Evolutionary conservation across 164 flowering plant species (phyloP), one percentile per base, ranked within the genome.

Genomic region (Macadamia integrifolia): DNA sequence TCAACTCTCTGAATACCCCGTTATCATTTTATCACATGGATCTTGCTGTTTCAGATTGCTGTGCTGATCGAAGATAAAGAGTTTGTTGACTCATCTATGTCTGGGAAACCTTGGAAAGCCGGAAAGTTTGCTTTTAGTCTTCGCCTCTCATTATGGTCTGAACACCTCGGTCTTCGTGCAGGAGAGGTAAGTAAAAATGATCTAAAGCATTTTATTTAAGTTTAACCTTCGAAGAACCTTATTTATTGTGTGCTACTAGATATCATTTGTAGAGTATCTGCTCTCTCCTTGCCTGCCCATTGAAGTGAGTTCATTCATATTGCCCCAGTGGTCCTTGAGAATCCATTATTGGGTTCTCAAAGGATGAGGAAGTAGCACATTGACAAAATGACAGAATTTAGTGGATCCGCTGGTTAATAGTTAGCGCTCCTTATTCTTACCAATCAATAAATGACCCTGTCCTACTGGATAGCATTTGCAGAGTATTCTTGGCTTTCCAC

Each of bases 61-160:
- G 88, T 89, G 28, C 80, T 95, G 14, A 85, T 95, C 75, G 99
- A 95, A 82, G 99, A 92, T 78, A 88, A 82, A 78, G 96, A 88
- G 35, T 83, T 83, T 57, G 82, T 87, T 56, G 83, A 84, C 64
- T 92, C 99, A 35, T 77, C 42, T 13, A 89, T 91, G 92, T 81
- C 77, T 67, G 97, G 94, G n/a, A 81, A 77, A 58, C 84, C 85
- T 46, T 87, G 90, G 91, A 87, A 84, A 74, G 97, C 97, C 72
- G 97, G 97, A 71, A 91, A 82, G 62, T 91, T 88, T 78, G 53
- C 91, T 76, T 72, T 62, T 61, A 86, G 87, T 76, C 97, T 91
- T 58, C 92, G 97, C 18, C 80, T 84, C 56, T 85, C 94, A 6
- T 68, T 91, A 60, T 91, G 97, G 97, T 81, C 88, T 18, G 97